A percentile compares a stretch with the other conserved stretches of the same genome.
Evolutionary conservation across 768 basidiomycete species (phyloP).

Genomic region (Kwoniella mangroviensis): DNA sequence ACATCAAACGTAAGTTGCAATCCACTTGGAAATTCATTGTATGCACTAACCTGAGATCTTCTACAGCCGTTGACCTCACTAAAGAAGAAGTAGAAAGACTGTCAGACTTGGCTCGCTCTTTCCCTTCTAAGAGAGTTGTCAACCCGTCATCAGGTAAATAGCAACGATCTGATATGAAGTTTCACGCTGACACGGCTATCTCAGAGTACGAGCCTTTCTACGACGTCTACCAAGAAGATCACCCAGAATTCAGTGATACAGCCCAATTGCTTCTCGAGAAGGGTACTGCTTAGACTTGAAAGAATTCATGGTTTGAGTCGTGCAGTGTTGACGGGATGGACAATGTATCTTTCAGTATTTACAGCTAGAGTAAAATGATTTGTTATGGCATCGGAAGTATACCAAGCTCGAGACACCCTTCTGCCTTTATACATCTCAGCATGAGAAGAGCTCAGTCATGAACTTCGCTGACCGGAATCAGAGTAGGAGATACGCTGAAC

Average conservation of each 20-base stretch:
- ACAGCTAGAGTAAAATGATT: too few species aligned
- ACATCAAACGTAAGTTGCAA: conserved; percentile 64
- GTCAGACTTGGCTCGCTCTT: conserved; percentile 35
- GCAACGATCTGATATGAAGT: too few species aligned
- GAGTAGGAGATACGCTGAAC: too few species aligned
- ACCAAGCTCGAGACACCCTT: too few species aligned
- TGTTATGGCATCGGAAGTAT: too few species aligned
- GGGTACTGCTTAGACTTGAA: neutral
- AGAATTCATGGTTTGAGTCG: neutral
- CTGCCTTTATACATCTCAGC: too few species aligned
- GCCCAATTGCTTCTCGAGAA: neutral
- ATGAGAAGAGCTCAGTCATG: too few species aligned
- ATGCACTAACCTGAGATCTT: too few species aligned
- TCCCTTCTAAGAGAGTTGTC: conserved; percentile 44
- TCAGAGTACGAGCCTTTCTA: conserved; percentile 8
- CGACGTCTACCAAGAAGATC: conserved; percentile 18
- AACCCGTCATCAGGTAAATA: conserved; percentile 53
- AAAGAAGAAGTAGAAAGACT: conserved; percentile 40
- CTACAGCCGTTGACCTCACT: conserved; percentile 49
- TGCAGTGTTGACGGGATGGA: too few species aligned
- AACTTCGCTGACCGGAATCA: too few species aligned
- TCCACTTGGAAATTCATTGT: neutral
- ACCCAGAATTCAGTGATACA: conserved; percentile 21
- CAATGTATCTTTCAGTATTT: too few species aligned
- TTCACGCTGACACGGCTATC: too few species aligned